Base-by-base conservation (phyloP, 2,329 filamentous ascomycete species). In the Pseudocercospora eumusae region DNA sequence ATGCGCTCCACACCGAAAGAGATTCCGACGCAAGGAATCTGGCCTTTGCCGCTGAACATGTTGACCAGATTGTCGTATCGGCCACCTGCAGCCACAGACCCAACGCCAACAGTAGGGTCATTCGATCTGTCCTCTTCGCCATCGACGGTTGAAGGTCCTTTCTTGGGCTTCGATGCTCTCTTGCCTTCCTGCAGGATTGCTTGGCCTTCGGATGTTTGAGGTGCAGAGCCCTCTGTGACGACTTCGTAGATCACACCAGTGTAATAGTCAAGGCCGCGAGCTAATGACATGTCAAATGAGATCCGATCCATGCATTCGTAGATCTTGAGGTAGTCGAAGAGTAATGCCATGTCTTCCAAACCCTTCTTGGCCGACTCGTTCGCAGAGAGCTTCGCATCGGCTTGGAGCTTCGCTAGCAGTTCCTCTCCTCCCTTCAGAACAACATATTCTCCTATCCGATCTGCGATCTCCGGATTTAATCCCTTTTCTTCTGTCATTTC, bases 1-100 rank as follows among this genome's bases (percentile, higher is more conserved):
- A 98, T 97, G 70, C 93, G 88, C 77, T 98, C 93, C 54, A 97
- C 91, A 59, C 93, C 93, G 73, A 98, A 97, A 1, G 93, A 96
- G 69, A 96, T 90, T 65, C 91, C 91, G 5, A 95, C 90, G 69
- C 91, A 93, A n/a, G 91, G 93, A 60, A 97, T 92, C 74, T 93
- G 88, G 21, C 82, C 85, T 60, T 75, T 75, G 70, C 88, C 88
- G 60, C 86, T 88, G 81, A 96, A 97, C 91, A 96, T 96, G 78
- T 90, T 90, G 4, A 97, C 93, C 3, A 97, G 84, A 74, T 95
- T 89, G 77, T 97, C 93, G 76, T 97, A 97, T 64, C 93, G 88
- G 49, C 92, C 92, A 73, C 92, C 93, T 3, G 92, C 93, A 49
- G 92, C 93, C 53, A 96, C 88, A 74, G 90, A 93, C 66, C 92